phyloP scores from a whole-genome alignment of 106 monocot genomes.

The Allium sativum region DNA sequence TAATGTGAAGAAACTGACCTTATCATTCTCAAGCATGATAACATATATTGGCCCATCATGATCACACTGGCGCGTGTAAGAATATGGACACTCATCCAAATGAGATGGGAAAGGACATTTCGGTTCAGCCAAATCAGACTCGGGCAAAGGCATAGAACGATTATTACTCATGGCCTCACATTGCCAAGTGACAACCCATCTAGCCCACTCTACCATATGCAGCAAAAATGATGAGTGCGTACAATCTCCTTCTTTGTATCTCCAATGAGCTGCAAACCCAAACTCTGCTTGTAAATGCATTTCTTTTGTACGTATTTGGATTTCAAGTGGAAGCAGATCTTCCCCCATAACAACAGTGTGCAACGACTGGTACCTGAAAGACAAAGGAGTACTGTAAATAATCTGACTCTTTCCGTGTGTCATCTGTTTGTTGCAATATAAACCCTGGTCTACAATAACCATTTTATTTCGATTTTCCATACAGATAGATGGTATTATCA shows the following conservation, averaged over 20 bases:
- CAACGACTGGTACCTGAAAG: constrained; percentile 73
- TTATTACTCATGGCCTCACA: constrained; percentile 59
- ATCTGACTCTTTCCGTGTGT: too few relatives aligned
- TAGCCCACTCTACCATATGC: constrained; percentile 96
- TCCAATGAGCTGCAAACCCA: constrained; percentile 97
- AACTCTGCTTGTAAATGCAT: constrained; percentile 94
- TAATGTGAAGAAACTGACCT: constrained; percentile 25
- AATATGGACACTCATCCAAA: constrained; percentile 69
- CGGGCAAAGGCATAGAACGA: constrained; percentile 5
- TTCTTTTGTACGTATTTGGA: constrained; percentile 89
- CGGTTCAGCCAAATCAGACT: constrained; percentile 22
- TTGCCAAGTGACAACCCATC: constrained; percentile 85
- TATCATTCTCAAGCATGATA: constrained; percentile 81
- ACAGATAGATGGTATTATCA: too few relatives aligned
- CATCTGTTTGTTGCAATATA: too few relatives aligned
- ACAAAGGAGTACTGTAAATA: neutral
- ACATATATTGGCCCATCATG: constrained; percentile 72
- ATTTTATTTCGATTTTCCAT: too few relatives aligned
- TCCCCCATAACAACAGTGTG: constrained; percentile 79
- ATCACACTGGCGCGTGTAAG: constrained; percentile 32
- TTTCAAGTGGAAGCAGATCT: constrained; percentile 60
- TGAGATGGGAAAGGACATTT: constrained; percentile 77
- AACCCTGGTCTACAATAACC: too few relatives aligned
- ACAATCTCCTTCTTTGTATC: constrained; percentile 77
- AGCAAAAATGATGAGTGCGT: constrained; percentile 66